Percentiles rank a stretch among this genome's conserved stretches.
These are phyloP conservation scores for Huiozyma naganishii DNA, from an alignment of 805 yeast species.

Conservation along the genomic window DNA sequence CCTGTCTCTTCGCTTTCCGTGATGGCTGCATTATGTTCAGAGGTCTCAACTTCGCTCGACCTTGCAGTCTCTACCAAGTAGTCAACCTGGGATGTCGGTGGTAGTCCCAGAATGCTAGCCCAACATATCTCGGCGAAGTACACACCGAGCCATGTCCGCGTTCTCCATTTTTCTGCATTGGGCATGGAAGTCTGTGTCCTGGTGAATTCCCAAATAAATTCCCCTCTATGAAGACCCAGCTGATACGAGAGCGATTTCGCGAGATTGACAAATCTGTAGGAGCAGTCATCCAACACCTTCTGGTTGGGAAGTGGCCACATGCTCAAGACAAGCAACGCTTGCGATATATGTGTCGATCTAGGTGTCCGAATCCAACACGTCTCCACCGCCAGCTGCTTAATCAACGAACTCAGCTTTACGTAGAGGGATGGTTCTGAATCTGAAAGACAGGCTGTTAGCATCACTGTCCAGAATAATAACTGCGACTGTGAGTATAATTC, in stretches of 20 bases:
- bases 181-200: conserved; percentile 82
- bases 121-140: conserved; percentile 85
- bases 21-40: neutral
- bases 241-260: conserved; percentile 80
- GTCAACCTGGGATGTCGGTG: conserved; percentile 78
- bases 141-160: conserved; percentile 83
- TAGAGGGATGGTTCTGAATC: conserved; percentile 83
- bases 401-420: conserved; percentile 60
- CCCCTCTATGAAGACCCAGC: conserved; percentile 83
- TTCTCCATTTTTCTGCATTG: conserved; percentile 89
- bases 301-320: conserved; percentile 92
- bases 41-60: conserved; percentile 35
- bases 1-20: conserved; percentile 18
- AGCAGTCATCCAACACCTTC: conserved; percentile 83
- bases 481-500: conserved; percentile 78
- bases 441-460: conserved; percentile 73
- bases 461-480: conserved; percentile 81
- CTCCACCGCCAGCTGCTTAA: conserved; percentile 79
- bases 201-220: conserved; percentile 81
- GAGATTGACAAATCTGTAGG: conserved; percentile 77
- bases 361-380: conserved; percentile 93
- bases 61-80: conserved; percentile 72
- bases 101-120: conserved; percentile 80
- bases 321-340: conserved; percentile 73
- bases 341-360: conserved; percentile 86